phyloP scores from a whole-genome alignment of 495 filamentous ascomycete genomes.

The Neurospora sp. region DNA sequence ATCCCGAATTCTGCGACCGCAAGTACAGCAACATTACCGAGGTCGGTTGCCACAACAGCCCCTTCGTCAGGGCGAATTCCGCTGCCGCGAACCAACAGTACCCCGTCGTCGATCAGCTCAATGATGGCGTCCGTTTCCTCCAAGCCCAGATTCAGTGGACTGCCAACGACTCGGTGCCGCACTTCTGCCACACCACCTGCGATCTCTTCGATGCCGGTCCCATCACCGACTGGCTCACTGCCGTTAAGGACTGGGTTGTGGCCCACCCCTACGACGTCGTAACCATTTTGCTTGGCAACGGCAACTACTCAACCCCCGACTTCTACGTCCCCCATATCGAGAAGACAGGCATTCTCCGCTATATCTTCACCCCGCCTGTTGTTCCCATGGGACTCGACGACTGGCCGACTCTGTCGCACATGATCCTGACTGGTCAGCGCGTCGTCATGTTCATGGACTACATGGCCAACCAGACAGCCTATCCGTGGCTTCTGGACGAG shows the following conservation, averaged over 20 bases:
- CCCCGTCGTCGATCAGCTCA: conserved; percentile 60
- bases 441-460: conserved; percentile 60
- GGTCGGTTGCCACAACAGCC: conserved; percentile 78
- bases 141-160: conserved; percentile 64
- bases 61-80: conserved; percentile 62
- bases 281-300: conserved; percentile 83
- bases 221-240: conserved; percentile 60
- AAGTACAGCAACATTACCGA: conserved; percentile 85
- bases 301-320: conserved; percentile 46
- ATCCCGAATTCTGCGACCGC: conserved; percentile 71
- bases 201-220: conserved; percentile 69
- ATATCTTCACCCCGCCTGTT: conserved; percentile 61
- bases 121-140: conserved; percentile 85
- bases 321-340: conserved; percentile 43
- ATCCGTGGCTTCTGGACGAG: conserved; percentile 68
- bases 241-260: conserved; percentile 62
- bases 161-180: conserved; percentile 35
- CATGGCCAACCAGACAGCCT: conserved; percentile 63
- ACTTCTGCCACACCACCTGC: conserved; percentile 69
- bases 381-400: conserved; percentile 58
- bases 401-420: conserved; percentile 75
- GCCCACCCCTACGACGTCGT: conserved; percentile 79
- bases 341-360: conserved; percentile 54
- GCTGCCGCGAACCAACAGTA: conserved; percentile 69
- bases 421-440: conserved; percentile 56